Evolutionary conservation across 331 rosid species (phyloP).

Genomic region (Erythrophleum ivorense): DNA sequence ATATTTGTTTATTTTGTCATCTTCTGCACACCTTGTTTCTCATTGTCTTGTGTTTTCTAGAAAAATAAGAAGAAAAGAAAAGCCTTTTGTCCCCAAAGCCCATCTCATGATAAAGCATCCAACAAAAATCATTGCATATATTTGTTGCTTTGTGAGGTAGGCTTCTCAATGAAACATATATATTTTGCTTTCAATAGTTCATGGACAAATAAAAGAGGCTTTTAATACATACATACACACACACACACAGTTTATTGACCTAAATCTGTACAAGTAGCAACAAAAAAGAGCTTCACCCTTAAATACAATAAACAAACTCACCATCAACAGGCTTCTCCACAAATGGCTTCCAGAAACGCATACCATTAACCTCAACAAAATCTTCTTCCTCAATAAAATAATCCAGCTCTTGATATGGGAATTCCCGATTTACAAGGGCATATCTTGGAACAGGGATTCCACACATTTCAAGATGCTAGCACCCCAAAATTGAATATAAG

Average conservation of each 20-base stretch:
- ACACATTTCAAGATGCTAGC: conserved; percentile 78
- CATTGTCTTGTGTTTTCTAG: background rate
- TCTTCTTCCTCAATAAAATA: conserved; percentile 96
- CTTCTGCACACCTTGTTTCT: background rate
- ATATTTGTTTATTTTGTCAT: background rate
- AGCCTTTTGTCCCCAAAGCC: background rate
- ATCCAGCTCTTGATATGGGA: conserved; percentile 77
- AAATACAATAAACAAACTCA: conserved; percentile 53
- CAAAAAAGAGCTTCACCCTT: conserved; percentile 27
- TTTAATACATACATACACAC: background rate
- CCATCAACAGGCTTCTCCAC: conserved; percentile 99
- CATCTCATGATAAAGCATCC: conserved; percentile 23
- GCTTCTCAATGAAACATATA: conserved; percentile 10
- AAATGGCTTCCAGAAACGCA: conserved; percentile 94
- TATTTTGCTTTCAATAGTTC: background rate
- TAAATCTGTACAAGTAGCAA: conserved; percentile 25
- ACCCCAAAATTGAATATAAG: conserved; percentile 49
- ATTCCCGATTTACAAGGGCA: conserved; percentile 90
- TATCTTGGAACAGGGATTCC: conserved; percentile 94
- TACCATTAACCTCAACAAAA: conserved; percentile 90
- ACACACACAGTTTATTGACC: background rate
- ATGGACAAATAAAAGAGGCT: conserved; percentile 2
- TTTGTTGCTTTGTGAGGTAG: conserved; percentile 13
- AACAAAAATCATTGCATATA: conserved; percentile 19
- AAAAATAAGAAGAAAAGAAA: background rate